A percentile compares a stretch with the other conserved stretches of the same genome.
These are phyloP conservation scores for Salix caprea DNA, from an alignment of 345 rosid genomes.

Conservation along the genomic window DNA sequence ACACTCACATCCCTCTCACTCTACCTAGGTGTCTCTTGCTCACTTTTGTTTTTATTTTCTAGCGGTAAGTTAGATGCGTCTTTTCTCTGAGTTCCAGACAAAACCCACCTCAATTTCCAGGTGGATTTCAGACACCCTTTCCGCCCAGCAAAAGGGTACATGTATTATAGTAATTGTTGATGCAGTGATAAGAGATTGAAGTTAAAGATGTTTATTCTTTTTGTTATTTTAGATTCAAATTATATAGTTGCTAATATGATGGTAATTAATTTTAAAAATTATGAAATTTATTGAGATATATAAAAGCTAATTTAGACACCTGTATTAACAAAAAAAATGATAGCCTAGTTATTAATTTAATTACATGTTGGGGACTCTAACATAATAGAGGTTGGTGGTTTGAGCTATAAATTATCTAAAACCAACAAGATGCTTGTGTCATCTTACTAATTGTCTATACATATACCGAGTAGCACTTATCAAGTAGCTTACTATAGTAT, in stretches of 20 bases:
- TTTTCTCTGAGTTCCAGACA: slow-evolving; percentile 30
- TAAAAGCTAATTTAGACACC: no score
- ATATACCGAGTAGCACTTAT: background rate
- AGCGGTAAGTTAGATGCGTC: slow-evolving; percentile 7
- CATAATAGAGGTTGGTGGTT: background rate
- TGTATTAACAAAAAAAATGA: no score
- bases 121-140: slow-evolving; percentile 47
- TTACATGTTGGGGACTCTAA: slow-evolving; percentile 17
- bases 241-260: no score
- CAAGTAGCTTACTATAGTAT: background rate
- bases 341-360: slow-evolving; percentile 13
- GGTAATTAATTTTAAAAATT: accelerated
- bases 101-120: slow-evolving; percentile 54
- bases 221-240: no score
- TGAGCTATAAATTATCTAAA: slow-evolving; percentile 4
- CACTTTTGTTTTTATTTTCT: background rate
- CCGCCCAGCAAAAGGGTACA: slow-evolving; percentile 12
- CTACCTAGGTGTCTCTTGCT: background rate
- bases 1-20: background rate
- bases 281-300: no score
- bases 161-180: no score
- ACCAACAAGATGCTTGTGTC: slow-evolving; percentile 3
- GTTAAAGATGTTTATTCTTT: no score
- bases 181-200: no score
- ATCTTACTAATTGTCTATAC: background rate